Percentiles rank a stretch among this genome's conserved stretches.
Conservation (phyloP, 1,284 basidiomycete genomes). For the Cerioporus squamosus region DNA sequence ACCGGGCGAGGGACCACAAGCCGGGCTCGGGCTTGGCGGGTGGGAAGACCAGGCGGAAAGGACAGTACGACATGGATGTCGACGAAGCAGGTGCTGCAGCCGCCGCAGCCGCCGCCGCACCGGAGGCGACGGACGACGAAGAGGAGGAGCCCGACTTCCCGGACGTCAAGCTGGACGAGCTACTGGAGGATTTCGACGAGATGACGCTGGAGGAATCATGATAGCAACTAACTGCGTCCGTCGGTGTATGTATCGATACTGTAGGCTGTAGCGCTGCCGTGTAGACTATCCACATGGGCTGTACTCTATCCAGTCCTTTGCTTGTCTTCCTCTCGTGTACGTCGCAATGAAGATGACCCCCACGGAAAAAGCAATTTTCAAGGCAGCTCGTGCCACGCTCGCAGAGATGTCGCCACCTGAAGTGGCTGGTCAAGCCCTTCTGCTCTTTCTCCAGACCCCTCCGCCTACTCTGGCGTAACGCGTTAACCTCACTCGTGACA, state of each 20-base stretch:
- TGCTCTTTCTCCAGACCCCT: no score
- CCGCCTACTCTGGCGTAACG: no score
- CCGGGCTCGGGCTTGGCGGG: constrained; percentile 50
- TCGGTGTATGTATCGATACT: neutral
- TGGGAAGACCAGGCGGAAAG: constrained; percentile 51
- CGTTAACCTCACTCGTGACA: no score
- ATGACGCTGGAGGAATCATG: constrained; percentile 60
- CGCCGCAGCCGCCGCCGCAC: constrained; percentile 24
- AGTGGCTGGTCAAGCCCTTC: no score
- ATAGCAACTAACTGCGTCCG: no score
- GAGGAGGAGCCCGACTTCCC: constrained; percentile 94
- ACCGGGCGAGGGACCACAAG: constrained; percentile 67
- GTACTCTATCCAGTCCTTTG: no score
- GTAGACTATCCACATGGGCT: no score
- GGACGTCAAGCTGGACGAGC: constrained; percentile 84
- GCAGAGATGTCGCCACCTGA: no score
- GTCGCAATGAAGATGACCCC: no score
- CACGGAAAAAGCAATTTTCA: no score
- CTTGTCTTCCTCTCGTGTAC: no score
- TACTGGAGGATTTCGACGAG: constrained; percentile 92
- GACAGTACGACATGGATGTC: constrained; percentile 75
- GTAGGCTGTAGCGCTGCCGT: neutral
- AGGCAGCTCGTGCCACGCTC: no score
- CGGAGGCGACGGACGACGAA: constrained; percentile 46
- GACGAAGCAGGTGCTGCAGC: constrained; percentile 52